Base-by-base conservation (phyloP, 768 basidiomycete genomes). In the Tulasnella sp. region DNA sequence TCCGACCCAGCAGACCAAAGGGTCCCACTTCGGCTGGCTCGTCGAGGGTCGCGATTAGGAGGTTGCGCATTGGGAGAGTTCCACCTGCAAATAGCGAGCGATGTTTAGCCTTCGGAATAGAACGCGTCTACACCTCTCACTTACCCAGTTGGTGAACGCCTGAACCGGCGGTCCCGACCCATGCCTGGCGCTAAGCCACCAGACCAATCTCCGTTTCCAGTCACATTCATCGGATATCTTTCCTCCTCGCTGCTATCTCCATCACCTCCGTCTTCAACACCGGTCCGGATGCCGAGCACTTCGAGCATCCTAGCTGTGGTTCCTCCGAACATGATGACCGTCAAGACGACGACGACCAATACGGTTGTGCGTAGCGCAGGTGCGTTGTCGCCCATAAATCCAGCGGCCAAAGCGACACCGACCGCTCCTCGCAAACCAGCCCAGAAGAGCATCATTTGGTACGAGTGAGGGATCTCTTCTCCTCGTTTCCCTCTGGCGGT, bases 401-500 rank as follows among this genome's bases (percentile, higher is more conserved):
- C 97, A 1, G 96, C 94, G 1, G 98, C 98, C 40, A 99, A 90
- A 4, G 98, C 98, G 31, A 99, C 98, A 52, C 98, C 98, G 62
- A 99, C 98, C 0, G 98, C 98, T 46, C 98, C 98, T 39, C 98
- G 89, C 77, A 99, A 87, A 7, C 97, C 97, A 0, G 97, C 97
- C 98, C 97, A 99, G 86, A 99, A 99, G 21, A 99, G 87, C 96
- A 99, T 98, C 95, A 99, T 97, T 83, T 98, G 97, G 83, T 99
- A 98, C 16, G 96, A 96, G 85, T 99, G 97, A 0, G 98, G 97
- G 6, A 99, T 87, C 82, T 98, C 97, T 82, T 98, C 97, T 34
- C 89, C 86, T 62, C 96, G 90, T 83, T 96, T 94, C 1, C 96
- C 96, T 0, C 95, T 91, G 2, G 90, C 92, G 80, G 97, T 94